Base-by-base conservation (phyloP, 306 rosid genomes). In the Begonia fuchsioides region DNA sequence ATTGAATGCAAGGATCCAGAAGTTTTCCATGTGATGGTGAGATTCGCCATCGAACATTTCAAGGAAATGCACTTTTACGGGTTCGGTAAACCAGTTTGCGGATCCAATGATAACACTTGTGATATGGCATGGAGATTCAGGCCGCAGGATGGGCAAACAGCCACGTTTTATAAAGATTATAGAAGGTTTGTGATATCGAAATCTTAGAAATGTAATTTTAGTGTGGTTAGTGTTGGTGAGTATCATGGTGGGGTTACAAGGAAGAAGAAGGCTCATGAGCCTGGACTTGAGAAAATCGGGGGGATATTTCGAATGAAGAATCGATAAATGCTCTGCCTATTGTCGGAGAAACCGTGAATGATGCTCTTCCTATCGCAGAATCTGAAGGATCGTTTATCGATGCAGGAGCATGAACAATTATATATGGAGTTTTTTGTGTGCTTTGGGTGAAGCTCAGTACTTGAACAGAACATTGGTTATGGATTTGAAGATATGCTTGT, bases 61-160 rank as follows among this genome's bases (percentile, higher is more conserved):
- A 68, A 80, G 86, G 98, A 92, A 65, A 82, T 85, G 53, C 96
- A 92, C 58, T 92, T 92, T 62, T 92, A 92, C 62, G 54, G 76
- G 43, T 92, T 92, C 50, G 94, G 98, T 61, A 92, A 92, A 56
- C 76, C 96, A 0, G 83, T 64, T 18, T 54, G 16, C 5, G 96
- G 96, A 8, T 69, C 72, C 0, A 72, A 77, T 59, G 86, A 69
- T 47, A 70, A 67, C 61, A 79, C 65, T 58, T 92, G 98, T 8
- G 98, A 92, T 72, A 92, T 92, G 96, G 98, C 98, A 1, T 92
- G 98, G 98, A 72, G 94, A 55, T 92, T 73, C 59, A 74, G 96
- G 80, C 98, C 98, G 5, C 85, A 85, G 70, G 98, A 92, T 54
- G 98, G 98, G 55, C 85, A 92, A 73, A 72, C 92, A 45, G 86